phyloP scores from a whole-genome alignment of 345 rosid genomes.

The Alliaria petiolata region DNA sequence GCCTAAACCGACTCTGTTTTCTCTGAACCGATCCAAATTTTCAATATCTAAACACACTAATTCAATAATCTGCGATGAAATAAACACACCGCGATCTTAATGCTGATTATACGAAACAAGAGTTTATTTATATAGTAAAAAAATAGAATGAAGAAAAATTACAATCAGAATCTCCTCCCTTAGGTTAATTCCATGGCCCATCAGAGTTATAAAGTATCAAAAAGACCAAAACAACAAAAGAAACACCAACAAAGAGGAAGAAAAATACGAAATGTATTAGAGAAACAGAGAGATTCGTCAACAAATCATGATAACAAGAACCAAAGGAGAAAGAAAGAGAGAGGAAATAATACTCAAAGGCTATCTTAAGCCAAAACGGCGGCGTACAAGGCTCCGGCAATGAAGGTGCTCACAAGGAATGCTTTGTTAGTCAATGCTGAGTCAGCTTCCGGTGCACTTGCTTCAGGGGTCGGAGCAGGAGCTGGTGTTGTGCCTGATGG shows the following conservation, averaged over 20 bases:
- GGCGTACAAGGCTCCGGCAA: constrained; percentile 51
- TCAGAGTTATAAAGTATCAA: not conserved
- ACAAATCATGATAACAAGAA: constrained; percentile 5
- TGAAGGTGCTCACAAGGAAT: constrained; percentile 45
- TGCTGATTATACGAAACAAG: not conserved
- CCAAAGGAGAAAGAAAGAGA: not conserved
- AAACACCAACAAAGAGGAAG: not conserved
- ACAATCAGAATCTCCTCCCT: constrained; percentile 9
- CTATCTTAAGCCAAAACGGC: constrained; percentile 48
- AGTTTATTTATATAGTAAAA: not conserved
- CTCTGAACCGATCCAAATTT: not conserved
- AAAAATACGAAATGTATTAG: not conserved
- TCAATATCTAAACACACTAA: not conserved
- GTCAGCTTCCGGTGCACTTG: not conserved
- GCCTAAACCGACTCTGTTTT: not conserved
- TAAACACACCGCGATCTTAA: not conserved
- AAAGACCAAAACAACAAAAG: not conserved
- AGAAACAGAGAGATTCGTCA: constrained; percentile 2
- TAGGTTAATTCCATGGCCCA: constrained; percentile 5
- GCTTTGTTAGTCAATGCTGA: constrained; percentile 36
- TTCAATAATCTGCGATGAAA: not conserved
- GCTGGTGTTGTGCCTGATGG: constrained; percentile 22
- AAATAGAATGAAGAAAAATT: not conserved
- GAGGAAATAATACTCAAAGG: not conserved
- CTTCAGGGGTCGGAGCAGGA: constrained; percentile 8